Evolutionary conservation across 2,329 filamentous ascomycete species (phyloP), one percentile per base, ranked within the genome.

Genomic region (Albophoma yamanashiensis): DNA sequence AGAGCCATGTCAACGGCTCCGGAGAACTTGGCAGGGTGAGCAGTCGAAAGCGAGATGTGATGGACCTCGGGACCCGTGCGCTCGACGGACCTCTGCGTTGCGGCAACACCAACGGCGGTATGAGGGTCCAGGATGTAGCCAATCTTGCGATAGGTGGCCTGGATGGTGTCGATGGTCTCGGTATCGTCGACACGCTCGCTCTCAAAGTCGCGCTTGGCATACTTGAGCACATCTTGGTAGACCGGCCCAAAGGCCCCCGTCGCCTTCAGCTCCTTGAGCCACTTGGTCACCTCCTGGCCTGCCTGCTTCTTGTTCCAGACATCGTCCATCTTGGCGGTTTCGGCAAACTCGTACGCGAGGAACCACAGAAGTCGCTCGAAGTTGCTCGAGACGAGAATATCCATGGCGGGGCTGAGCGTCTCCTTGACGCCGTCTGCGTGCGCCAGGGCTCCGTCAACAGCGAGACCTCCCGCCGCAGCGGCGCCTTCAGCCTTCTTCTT

Each of bases 351-450:
- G 75, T 91, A 90, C 1, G 91, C 88, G 36, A 97, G 79, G 79
- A 91, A 97, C 93, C 93, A 97, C 14, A 99, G 81, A 6, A 99
- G 81, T 39, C 94, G 86, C 80, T 99, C 94, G 71, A 99, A 97
- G 79, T 99, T 99, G 73, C 89, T 94, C 31, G 89, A 93, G 15
- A 97, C 92, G 4, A 97, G 81, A 65, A 97, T 97, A 73, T 99
- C 94, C 94, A 99, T 97, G 55, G 94, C 94, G 0, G 94, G 94
- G 67, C 89, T 92, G 58, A 95, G 82, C 0, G 94, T 99, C 77
- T 96, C 92, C 76, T 91, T 92, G 63, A 93, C 91, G 43, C 89
- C 91, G 53, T 85, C 84, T 66, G 84, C 79, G 39, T 91, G 86
- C 9, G 85, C 85, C 67, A 82, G 81, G 56, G 75, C 79, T 7